These are phyloP conservation scores for Scedosporium dehoogii DNA, from an alignment of 2,329 filamentous ascomycete genomes.

Conservation along the genomic window DNA sequence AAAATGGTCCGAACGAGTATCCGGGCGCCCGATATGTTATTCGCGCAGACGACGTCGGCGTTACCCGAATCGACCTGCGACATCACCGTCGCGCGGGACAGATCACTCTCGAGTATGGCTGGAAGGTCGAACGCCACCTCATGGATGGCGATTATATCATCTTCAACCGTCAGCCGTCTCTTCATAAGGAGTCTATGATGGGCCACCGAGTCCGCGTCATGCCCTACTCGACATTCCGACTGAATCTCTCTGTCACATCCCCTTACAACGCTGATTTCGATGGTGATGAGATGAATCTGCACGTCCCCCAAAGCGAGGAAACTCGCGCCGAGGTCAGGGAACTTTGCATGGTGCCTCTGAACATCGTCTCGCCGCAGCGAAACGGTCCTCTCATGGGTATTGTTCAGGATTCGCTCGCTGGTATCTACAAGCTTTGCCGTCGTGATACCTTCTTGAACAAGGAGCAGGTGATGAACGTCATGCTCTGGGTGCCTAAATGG, in stretches of 20 bases:
- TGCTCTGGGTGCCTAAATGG: slow-evolving; percentile 97
- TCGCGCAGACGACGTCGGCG: slow-evolving; percentile 68
- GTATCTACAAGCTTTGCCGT: slow-evolving; percentile 92
- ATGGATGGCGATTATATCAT: slow-evolving; percentile 96
- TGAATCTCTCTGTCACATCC: slow-evolving; percentile 95
- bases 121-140: slow-evolving; percentile 97
- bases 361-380: slow-evolving; percentile 95
- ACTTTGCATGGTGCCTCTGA: slow-evolving; percentile 93
- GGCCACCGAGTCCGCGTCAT: slow-evolving; percentile 94
- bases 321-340: slow-evolving; percentile 90
- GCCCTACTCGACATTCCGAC: slow-evolving; percentile 96
- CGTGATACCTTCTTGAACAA: slow-evolving; percentile 85
- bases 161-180: slow-evolving; percentile 97
- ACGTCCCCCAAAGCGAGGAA: slow-evolving; percentile 96
- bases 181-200: slow-evolving; percentile 99
- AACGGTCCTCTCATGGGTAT: slow-evolving; percentile 99
- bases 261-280: slow-evolving; percentile 99
- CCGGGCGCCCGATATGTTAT: slow-evolving; percentile 96
- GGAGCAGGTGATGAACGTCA: slow-evolving; percentile 89
- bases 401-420: slow-evolving; percentile 92
- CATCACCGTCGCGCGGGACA: slow-evolving; percentile 83
- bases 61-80: slow-evolving; percentile 72
- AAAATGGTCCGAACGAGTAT: slow-evolving; percentile 89
- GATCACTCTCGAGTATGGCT: slow-evolving; percentile 85
- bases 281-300: slow-evolving; percentile 99